Evolutionary conservation across 2,329 filamentous ascomycete genomes (phyloP).

Genomic region (Tolypocladium pustulatum): DNA sequence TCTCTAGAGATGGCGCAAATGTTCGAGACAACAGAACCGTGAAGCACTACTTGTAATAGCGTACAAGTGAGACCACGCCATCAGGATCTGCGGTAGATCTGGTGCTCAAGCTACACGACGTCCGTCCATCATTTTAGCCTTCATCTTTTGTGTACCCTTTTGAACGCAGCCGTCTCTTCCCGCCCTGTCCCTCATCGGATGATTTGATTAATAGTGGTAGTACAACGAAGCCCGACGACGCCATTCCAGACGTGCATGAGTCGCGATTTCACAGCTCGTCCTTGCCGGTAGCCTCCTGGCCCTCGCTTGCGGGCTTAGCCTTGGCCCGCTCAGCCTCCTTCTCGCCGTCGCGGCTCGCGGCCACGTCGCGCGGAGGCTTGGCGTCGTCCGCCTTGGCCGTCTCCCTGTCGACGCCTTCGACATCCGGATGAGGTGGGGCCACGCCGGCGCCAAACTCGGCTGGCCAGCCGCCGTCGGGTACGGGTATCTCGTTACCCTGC

Average conservation of each 20-base stretch:
- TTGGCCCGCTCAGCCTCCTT: slow-evolving; percentile 43
- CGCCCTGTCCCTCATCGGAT: neutral
- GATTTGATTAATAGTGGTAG: neutral
- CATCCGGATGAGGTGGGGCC: slow-evolving; percentile 50
- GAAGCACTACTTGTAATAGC: neutral
- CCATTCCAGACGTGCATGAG: neutral
- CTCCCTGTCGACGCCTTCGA: slow-evolving; percentile 49
- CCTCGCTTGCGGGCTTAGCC: slow-evolving; percentile 54
- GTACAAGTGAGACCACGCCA: neutral
- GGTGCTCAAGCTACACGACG: neutral
- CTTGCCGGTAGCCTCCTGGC: slow-evolving; percentile 42
- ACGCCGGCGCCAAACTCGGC: slow-evolving; percentile 29
- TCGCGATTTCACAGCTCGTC: slow-evolving; percentile 18
- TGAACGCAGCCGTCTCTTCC: neutral
- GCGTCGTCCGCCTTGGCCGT: slow-evolving; percentile 34
- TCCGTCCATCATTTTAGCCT: too few relatives aligned
- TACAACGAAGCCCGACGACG: neutral
- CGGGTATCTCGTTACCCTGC: slow-evolving; percentile 63
- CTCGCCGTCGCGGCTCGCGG: slow-evolving; percentile 47
- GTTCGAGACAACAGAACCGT: neutral
- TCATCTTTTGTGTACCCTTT: neutral
- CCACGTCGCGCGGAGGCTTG: slow-evolving; percentile 28
- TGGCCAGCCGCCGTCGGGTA: slow-evolving; percentile 28
- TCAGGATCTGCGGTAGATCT: neutral
- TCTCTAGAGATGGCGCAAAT: neutral